A percentile compares a stretch with the other conserved stretches of the same genome.
These are phyloP conservation scores for Dioscorea dumetorum DNA, from an alignment of 106 monocot species.

Conservation along the genomic window DNA sequence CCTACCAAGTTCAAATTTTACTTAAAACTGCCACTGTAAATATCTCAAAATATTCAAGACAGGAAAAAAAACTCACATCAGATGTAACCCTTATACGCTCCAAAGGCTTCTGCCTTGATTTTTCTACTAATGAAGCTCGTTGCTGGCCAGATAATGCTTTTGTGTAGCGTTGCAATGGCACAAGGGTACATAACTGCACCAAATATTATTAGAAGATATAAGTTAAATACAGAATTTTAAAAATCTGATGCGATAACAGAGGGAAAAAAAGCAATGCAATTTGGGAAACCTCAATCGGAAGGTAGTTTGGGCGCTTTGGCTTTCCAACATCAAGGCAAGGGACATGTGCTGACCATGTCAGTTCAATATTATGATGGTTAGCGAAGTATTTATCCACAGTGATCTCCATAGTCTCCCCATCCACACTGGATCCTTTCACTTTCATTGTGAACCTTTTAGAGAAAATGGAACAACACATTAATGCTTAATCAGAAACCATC, in stretches of 20 bases:
- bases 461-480: too few relatives aligned
- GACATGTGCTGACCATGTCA: slow-evolving; percentile 57
- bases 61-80: slow-evolving; percentile 40
- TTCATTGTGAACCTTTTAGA: slow-evolving; percentile 51
- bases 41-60: not conserved
- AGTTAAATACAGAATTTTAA: not conserved
- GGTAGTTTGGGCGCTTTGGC: slow-evolving; percentile 61
- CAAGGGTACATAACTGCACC: slow-evolving; percentile 61
- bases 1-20: slow-evolving; percentile 7
- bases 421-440: slow-evolving; percentile 16
- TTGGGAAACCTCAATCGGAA: slow-evolving; percentile 69
- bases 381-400: slow-evolving; percentile 63
- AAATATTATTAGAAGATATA: not conserved
- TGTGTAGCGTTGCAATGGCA: slow-evolving; percentile 71
- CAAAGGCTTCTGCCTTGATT: slow-evolving; percentile 68
- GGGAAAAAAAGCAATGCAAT: not conserved
- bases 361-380: slow-evolving; percentile 20
- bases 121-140: slow-evolving; percentile 60
- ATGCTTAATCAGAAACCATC: too few relatives aligned
- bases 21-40: not conserved
- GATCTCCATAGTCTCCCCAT: slow-evolving; percentile 28
- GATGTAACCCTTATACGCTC: slow-evolving; percentile 44
- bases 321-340: slow-evolving; percentile 79
- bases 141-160: slow-evolving; percentile 57
- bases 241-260: not conserved